Evolutionary conservation across 2,329 filamentous ascomycete genomes (phyloP), one percentile per base, ranked within the genome.

Genomic region (Apiospora koreana): DNA sequence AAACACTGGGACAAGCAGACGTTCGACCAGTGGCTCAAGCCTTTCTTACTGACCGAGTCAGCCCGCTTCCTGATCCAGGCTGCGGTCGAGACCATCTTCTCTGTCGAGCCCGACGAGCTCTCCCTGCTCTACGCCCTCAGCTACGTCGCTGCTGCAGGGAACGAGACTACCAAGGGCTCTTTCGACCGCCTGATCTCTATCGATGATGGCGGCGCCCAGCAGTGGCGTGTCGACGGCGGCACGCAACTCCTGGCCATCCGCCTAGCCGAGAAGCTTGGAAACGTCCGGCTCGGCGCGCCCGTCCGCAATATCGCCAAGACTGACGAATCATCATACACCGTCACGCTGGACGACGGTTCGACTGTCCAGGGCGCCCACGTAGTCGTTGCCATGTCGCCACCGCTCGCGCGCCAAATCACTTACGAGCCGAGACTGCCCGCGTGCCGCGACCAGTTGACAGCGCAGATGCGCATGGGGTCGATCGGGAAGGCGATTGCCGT

Each of bases 381-480:
- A 18, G 21, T 62, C 54, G 54, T 62, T 14, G 54, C 54, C 54
- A 62, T 62, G 54, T 62, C 54, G 9, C 54, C 54, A 18, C 54
- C 54, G 31, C 18, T 62, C 8, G 54, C 54, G 18, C 54, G 54
- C 31, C 28, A 62, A 2, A 62, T 62, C 54, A 23, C 31, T 0
- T 62, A 62, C 31, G 54, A 62, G 54, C 54, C 54, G 18, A 18
- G 31, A 2, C 31, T 62, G 1, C 54, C 54, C 18, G 31, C 0
- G 10, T 28, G 31, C 31, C 54, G 54, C 54, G 54, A 62, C 54
- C 54, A 38, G 18, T 31, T 62, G 28, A 62, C 54, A 31, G 54
- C 54, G 54, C 54, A 62, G 31, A 62, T 62, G 54, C 54, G 54
- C 54, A 62, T 62, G 54, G 54, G 54, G 3, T 38, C 54, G 31